Percentiles rank a stretch among this genome's conserved stretches.
Conservation (phyloP, 306 rosid species). For the Vigna trinervia region DNA sequence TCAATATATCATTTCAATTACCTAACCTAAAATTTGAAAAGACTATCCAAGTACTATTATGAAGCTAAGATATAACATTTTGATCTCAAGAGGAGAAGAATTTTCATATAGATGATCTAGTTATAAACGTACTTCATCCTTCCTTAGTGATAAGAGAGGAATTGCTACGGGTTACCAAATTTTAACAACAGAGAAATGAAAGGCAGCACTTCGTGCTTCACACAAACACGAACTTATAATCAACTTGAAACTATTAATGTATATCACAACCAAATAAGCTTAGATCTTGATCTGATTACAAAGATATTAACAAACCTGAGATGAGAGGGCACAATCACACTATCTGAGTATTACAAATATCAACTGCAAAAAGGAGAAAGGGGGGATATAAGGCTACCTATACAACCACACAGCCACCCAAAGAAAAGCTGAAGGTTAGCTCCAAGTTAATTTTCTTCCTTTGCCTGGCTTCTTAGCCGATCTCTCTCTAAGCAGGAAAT, state of each 20-base stretch:
- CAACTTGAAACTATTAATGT: conserved; percentile 55
- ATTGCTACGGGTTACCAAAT: not conserved
- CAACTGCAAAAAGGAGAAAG: conserved; percentile 54
- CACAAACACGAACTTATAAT: conserved; percentile 44
- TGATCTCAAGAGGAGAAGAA: no score
- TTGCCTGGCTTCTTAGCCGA: conserved; percentile 57
- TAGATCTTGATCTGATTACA: conserved; percentile 68
- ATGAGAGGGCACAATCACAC: conserved; percentile 82
- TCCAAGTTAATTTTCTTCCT: conserved; percentile 73
- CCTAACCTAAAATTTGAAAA: not conserved
- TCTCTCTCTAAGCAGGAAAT: conserved; percentile 72
- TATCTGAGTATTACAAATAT: conserved; percentile 82
- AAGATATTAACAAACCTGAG: conserved; percentile 88
- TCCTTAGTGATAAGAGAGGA: no score
- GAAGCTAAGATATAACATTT: not conserved
- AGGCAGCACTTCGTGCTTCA: conserved; percentile 35
- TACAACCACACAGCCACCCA: conserved; percentile 87
- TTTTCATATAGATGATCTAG: not conserved
- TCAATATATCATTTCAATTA: not conserved
- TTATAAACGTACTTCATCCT: no score
- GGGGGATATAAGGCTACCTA: conserved; percentile 65
- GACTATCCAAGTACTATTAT: not conserved
- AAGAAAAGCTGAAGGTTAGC: conserved; percentile 78
- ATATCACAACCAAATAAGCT: conserved; percentile 63
- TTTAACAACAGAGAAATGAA: not conserved